Evolutionary conservation across 176 grass and related monocot genomes (phyloP), one percentile per base, ranked within the genome.

Genomic region (Coix lacrymajobi): DNA sequence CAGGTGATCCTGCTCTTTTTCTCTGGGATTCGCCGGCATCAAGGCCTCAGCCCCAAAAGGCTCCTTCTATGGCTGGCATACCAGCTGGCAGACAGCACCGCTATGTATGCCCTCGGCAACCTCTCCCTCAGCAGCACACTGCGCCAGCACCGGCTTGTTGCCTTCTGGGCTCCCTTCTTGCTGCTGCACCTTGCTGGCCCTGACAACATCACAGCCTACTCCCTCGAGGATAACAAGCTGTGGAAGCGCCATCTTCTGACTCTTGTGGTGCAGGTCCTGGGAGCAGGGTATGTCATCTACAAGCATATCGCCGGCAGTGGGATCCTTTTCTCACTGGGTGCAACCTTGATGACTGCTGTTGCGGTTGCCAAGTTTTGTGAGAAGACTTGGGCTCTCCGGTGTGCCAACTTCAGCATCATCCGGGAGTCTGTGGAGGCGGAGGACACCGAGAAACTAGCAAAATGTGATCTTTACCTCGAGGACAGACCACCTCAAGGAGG

Each of bases 141-240:
- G 7, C 19, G 20, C 0, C 20, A 78, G 9, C 26, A 66, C 51
- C 19, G 4, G 40, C 71, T 86, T 0, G 25, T 79, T 0, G 32
- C 58, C 1, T 79, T 86, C 48, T 83, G 84, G 84, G 52, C 85
- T 0, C 89, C 89, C 0, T 91, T 88, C 65, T 43, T 91, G 31
- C 52, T 91, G 6, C 52, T 88, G 1, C 85, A 88, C 13, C 89
- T 91, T 31, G 89, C 76, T 1, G 89, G 89, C 14, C 85, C 62
- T 0, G 85, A 91, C 34, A 85, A 77, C 51, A 91, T 91, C 41
- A 88, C 85, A 0, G 76, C 89, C 15, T 88, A 81, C 48, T 72
- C 85, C 10, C 4, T 91, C 1, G 13, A 92, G 83, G 90, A 81
- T 20, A 66, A 85, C 66, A 24, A 88, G 70, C 71, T 87, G 22